Evolutionary conservation across 2,329 filamentous ascomycete genomes (phyloP).

Genomic region (Microascus cirrosus): DNA sequence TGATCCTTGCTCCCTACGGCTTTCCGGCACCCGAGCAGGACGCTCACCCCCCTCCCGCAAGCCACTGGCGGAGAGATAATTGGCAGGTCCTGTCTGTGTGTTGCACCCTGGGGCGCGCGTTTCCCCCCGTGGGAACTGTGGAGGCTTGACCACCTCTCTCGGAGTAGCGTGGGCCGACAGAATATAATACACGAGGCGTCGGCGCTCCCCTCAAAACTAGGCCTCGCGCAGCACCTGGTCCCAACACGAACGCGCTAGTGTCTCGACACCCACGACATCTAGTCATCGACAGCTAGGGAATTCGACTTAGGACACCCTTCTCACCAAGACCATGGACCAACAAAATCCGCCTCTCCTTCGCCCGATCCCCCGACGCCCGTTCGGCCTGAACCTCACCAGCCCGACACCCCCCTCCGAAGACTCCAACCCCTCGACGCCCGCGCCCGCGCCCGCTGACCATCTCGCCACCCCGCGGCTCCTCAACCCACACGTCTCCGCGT

Average conservation of each 20-base stretch:
- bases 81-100: background rate
- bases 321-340: background rate
- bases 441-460: conserved; percentile 25
- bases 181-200: background rate
- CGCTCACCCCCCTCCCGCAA: background rate
- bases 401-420: conserved; percentile 28
- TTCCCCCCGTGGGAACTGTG: background rate
- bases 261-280: too few species aligned
- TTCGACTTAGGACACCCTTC: background rate
- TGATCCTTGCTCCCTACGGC: too few species aligned
- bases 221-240: background rate
- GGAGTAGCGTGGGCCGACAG: background rate
- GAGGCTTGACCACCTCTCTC: background rate
- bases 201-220: background rate
- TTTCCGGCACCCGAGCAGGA: too few species aligned
- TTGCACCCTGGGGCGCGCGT: background rate
- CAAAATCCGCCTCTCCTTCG: conserved; percentile 45
- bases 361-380: conserved; percentile 62
- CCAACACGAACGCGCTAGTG: background rate
- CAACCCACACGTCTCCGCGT: conserved; percentile 10
- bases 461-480: conserved; percentile 27
- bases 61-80: background rate
- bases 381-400: conserved; percentile 44
- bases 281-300: too few species aligned
- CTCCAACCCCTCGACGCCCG: conserved; percentile 18